These are phyloP conservation scores for Harrya chromipes DNA, from an alignment of 768 basidiomycete species.

Conservation along the genomic window DNA sequence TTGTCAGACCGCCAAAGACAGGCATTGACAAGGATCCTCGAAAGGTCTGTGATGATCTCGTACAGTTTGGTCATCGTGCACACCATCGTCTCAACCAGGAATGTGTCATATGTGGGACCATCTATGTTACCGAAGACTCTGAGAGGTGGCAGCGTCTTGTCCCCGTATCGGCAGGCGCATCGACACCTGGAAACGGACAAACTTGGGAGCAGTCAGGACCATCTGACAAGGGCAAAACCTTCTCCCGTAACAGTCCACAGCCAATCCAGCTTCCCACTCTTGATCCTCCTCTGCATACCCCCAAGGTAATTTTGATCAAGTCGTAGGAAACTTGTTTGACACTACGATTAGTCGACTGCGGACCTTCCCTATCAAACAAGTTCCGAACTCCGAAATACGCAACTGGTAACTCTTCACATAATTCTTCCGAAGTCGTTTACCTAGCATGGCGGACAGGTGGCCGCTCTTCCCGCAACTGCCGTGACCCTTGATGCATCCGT, in stretches of 20 bases:
- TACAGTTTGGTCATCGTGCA: neutral
- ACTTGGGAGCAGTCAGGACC: slow-evolving; percentile 4
- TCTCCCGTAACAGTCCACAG: slow-evolving; percentile 25
- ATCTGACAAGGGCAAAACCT: slow-evolving; percentile 10
- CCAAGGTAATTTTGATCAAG: slow-evolving; percentile 22
- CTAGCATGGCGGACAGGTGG: slow-evolving; percentile 16
- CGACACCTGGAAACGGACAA: slow-evolving; percentile 2
- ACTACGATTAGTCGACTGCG: slow-evolving; percentile 16
- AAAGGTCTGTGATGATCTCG: slow-evolving; percentile 46
- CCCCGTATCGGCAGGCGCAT: slow-evolving; percentile 19
- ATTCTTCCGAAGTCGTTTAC: neutral
- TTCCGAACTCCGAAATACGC: slow-evolving; percentile 17
- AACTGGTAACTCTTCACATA: slow-evolving; percentile 9
- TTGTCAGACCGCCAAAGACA: slow-evolving; percentile 71
- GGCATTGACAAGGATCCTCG: slow-evolving; percentile 59
- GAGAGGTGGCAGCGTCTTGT: slow-evolving; percentile 48
- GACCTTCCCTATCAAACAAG: slow-evolving; percentile 13
- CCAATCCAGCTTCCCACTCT: slow-evolving; percentile 33
- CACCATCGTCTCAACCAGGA: slow-evolving; percentile 44
- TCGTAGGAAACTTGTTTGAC: slow-evolving; percentile 4
- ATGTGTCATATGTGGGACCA: slow-evolving; percentile 71
- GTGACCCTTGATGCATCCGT: slow-evolving; percentile 32
- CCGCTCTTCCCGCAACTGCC: slow-evolving; percentile 11
- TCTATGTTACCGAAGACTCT: slow-evolving; percentile 57
- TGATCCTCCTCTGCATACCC: slow-evolving; percentile 28